A percentile compares a stretch with the other conserved stretches of the same genome.
Conservation (phyloP, 192 early-diverging fungal genomes). For the Piromyces sp. region DNA sequence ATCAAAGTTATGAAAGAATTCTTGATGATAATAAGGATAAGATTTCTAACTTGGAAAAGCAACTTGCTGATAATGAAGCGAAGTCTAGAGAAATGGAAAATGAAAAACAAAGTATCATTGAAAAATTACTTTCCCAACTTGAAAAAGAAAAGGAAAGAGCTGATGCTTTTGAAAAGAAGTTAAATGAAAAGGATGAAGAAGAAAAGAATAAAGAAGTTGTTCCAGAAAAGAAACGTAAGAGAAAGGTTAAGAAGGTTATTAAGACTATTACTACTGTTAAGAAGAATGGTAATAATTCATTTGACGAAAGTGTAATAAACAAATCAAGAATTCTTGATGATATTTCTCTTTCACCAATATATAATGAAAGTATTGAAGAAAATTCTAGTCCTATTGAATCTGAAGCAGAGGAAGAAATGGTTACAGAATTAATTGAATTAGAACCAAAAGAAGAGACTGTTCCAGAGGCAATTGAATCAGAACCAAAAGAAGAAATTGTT, state of each 20-base stretch:
- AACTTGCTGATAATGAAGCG: not conserved
- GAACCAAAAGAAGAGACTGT: no score
- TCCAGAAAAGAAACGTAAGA: not conserved
- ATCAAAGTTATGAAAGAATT: no score
- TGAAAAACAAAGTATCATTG: not conserved
- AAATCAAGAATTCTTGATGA: not conserved
- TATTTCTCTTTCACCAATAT: no score
- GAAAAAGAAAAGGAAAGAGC: not conserved
- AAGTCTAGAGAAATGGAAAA: not conserved
- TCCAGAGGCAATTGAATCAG: no score
- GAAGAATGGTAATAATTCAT: not conserved
- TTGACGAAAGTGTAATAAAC: no score
- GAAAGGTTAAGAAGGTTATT: not conserved
- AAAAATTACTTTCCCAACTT: not conserved
- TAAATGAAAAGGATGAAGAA: not conserved
- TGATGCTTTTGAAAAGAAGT: not conserved
- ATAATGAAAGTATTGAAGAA: no score
- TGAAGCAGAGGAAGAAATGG: no score
- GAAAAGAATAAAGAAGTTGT: not conserved
- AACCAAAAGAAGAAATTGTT: not conserved
- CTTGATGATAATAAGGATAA: not conserved
- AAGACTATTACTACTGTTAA: not conserved
- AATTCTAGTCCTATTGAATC: no score
- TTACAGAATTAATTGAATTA: no score
- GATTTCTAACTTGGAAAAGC: not conserved